Evolutionary conservation across 495 filamentous ascomycete species (phyloP), one percentile per base, ranked within the genome.

Genomic region (Talaromyces thailandensis): DNA sequence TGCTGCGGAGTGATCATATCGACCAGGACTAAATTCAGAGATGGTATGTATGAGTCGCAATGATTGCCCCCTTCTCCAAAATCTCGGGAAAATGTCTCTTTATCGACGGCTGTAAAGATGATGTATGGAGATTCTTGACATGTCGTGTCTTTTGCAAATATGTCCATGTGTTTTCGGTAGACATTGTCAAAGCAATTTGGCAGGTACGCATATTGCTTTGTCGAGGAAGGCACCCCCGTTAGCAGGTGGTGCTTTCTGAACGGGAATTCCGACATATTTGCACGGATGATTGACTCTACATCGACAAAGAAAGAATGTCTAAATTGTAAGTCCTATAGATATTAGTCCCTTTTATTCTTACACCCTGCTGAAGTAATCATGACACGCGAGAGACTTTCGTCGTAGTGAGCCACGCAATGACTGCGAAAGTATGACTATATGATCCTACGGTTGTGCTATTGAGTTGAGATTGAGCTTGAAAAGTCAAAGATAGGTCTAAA

Each of bases 31-130:
- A 52, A 25, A 29, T 18, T 32, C 6, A 52, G 21, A 32, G 23
- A 31, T 29, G 60, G 60, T 48, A 55, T 45, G 26, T 62, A 62
- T n/a, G 57, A 59, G 21, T 62, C 60, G 43, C 26, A 51, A 25
- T 25, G 18, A 14, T 26, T 40, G 12, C 8, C 18, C 8, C 35
- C 45, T 4, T 48, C 35, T 24, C 18, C 24, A 26, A 61, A 61
- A 26, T 61, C 58, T 50, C 26, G 58, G 37, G 28, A 31, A 51
- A 61, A 61, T 18, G 58, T 61, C 21, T 51, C 58, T 61, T 11
- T 24, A 9, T 61, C 18, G n/a, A 61, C 35, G 45, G 16, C 35
- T 5, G 32, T 25, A 18, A 23, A 48, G 32, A 61, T 45, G 18
- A 61, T 61, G 26, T 61, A 61, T 61, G 53, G 25, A 7, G 29